A percentile compares a stretch with the other conserved stretches of the same genome.
Conservation (phyloP, 345 rosid species). For the Barbarea vulgaris region DNA sequence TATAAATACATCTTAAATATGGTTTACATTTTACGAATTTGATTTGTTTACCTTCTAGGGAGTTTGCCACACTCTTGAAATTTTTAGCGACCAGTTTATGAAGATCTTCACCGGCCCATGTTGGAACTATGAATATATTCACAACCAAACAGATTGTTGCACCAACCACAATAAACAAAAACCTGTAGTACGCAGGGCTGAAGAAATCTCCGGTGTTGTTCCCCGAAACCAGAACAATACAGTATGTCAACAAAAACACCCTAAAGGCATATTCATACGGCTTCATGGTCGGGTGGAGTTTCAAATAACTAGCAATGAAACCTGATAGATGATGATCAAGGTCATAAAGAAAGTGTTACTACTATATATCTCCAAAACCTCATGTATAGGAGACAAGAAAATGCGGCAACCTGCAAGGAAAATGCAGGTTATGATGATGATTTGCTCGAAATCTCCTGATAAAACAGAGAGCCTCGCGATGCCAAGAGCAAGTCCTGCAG, state of each 20-base stretch:
- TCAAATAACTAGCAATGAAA: conserved; percentile 63
- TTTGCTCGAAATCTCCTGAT: conserved; percentile 53
- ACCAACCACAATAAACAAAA: conserved; percentile 65
- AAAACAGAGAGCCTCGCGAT: conserved; percentile 59
- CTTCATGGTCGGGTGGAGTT: conserved; percentile 72
- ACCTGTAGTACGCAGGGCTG: conserved; percentile 59
- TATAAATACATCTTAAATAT: background rate
- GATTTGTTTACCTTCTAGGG: conserved; percentile 64
- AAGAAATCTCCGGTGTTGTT: conserved; percentile 52
- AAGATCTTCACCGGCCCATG: conserved; percentile 89
- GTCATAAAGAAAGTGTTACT: conserved; percentile 11
- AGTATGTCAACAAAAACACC: conserved; percentile 81
- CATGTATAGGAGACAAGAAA: background rate
- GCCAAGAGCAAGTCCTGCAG: conserved; percentile 78
- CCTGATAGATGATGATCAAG: conserved; percentile 49
- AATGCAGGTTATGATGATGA: conserved; percentile 56
- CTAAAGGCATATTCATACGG: conserved; percentile 72
- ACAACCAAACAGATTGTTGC: conserved; percentile 63
- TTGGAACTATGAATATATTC: conserved; percentile 68
- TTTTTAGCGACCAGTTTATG: conserved; percentile 79
- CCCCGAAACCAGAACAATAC: conserved; percentile 81
- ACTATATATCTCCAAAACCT: background rate
- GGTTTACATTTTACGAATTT: background rate
- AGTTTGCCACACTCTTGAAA: conserved; percentile 73
- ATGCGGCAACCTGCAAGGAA: conserved; percentile 58